Base-by-base conservation (phyloP, 805 yeast genomes). In the Starmerella floricola region DNA sequence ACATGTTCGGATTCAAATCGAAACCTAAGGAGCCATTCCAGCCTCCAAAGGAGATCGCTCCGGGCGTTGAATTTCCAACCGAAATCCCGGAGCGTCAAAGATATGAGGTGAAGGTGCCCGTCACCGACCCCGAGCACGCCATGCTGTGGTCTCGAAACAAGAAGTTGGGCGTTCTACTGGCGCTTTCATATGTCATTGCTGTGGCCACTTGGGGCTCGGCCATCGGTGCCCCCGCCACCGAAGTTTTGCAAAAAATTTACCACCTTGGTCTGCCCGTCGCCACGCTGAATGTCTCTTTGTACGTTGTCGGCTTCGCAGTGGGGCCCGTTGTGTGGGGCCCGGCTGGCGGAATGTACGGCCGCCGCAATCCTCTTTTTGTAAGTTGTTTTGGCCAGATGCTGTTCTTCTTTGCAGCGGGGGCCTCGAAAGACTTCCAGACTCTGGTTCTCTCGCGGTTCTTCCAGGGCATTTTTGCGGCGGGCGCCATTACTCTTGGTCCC, bases 271-370 rank as follows among this genome's bases (percentile, higher is more conserved):
- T 55, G 6, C 80, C 76, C 10, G 87, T 77, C n/a, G 79, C 80
- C 12, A 71, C 82, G 18, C 67, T 88, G 36, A 81, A 84, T 43
- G 71, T 85, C 8, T 76, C 95, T 0, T 66, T 86, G 20, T 87
- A 74, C 54, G 95, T 87, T n/a, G 61, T 85, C 32, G 97, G 96
- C 10, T 88, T 86, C 62, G 96, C 95, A 1, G 71, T 84, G 1
- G 95, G 96, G 16, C 97, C 97, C 3, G 67, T 87, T 38, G 55
- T 84, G 29, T 87, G 91, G 85, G 95, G 91, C 20, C 95, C 94
- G 4, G 58, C 81, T 29, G 78, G 88, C n/a, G 94, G 81, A 59
- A 55, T 79, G 29, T 78, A 69, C 51, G 91, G 93, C 23, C 72
- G 94, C 60, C 72, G 73, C 58, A 60, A 70, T 15, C 76, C 82